A percentile compares a stretch with the other conserved stretches of the same genome.
Evolutionary conservation across 805 yeast species (phyloP).

Genomic region (Yamadazyma phyllophila): DNA sequence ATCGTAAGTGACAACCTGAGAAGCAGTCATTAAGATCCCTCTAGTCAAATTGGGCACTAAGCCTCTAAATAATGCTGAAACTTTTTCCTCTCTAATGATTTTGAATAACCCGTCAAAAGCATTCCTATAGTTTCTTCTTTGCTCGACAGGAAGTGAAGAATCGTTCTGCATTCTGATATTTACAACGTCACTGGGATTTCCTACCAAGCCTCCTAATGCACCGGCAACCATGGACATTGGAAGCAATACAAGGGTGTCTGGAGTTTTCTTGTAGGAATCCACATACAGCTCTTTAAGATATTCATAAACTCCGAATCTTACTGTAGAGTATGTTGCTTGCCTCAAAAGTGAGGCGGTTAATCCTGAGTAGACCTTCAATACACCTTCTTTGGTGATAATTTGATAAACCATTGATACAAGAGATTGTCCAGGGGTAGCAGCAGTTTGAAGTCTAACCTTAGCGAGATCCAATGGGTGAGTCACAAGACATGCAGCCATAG

Average conservation of each 20-base stretch:
- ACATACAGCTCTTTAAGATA: constrained; percentile 55
- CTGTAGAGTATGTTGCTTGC: constrained; percentile 86
- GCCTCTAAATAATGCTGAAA: constrained; percentile 63
- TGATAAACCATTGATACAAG: constrained; percentile 59
- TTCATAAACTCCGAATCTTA: constrained; percentile 86
- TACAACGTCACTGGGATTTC: constrained; percentile 85
- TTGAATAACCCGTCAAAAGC: constrained; percentile 73
- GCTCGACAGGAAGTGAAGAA: constrained; percentile 58
- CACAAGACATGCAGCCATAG: constrained; percentile 61
- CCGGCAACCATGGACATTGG: constrained; percentile 87
- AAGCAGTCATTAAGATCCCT: constrained; percentile 86
- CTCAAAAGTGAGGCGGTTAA: constrained; percentile 77
- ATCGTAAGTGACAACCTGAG: constrained; percentile 87
- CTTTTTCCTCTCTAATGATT: constrained; percentile 61
- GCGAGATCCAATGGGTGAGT: constrained; percentile 87
- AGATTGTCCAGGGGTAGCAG: constrained; percentile 61
- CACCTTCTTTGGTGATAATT: constrained; percentile 63
- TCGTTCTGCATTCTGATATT: constrained; percentile 92
- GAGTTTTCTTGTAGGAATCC: constrained; percentile 42
- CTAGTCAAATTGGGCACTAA: constrained; percentile 73
- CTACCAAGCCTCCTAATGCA: constrained; percentile 78
- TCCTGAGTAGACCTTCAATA: constrained; percentile 74
- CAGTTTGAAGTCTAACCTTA: constrained; percentile 83
- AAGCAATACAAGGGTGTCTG: constrained; percentile 57
- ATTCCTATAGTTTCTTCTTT: constrained; percentile 71